Base-by-base conservation (phyloP, 352 stramenopile genomes). In the Phytopythium oedochilum region DNA sequence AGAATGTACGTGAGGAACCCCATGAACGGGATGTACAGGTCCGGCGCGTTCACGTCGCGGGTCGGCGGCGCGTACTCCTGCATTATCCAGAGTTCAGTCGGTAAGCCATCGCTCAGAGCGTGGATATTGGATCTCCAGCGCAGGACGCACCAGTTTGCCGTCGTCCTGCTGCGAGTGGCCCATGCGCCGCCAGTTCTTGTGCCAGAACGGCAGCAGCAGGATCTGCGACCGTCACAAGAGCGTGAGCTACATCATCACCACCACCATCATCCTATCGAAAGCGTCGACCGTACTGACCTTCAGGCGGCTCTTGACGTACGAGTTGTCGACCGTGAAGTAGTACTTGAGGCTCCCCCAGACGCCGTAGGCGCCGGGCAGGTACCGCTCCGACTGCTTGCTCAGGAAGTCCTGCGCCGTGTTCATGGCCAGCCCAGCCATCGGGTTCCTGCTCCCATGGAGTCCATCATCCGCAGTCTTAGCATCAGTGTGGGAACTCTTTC, bases 1-100 rank as follows among this genome's bases (percentile, higher is more conserved):
- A 99, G 71, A 46, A 98, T 97, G 73, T 99, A 99, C 18, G 97
- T 99, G 52, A 99, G 83, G 34, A 99, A 97, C n/a, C 94, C 89
- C 97, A 99, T 99, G 39, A 97, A 59, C 12, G 97, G 97, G 28
- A 99, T 92, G 73, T 99, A 99, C 28, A 99, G 73, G 75, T 99
- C 97, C 2, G 96, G 96, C 6, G 97, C 96, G 64, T 99, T 99
- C 56, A 97, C 84, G 70, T 99, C 97, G 35, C 86, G 67, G 39
- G 88, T 87, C 17, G 97, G 97, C n/a, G 96, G 82, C 38, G 89
- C 87, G 53, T 92, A 96, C 43, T 89, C 81, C 44, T 60, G 20
- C 38, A 32, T 9, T 28, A 12, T 23, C 8, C n/a, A 55, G 10
- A 28, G 45, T 32, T 42, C 18, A 55, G 5, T 5, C 32, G 36